Conservation (phyloP, 257 asterid genomes). For the Solanum rostratum region DNA sequence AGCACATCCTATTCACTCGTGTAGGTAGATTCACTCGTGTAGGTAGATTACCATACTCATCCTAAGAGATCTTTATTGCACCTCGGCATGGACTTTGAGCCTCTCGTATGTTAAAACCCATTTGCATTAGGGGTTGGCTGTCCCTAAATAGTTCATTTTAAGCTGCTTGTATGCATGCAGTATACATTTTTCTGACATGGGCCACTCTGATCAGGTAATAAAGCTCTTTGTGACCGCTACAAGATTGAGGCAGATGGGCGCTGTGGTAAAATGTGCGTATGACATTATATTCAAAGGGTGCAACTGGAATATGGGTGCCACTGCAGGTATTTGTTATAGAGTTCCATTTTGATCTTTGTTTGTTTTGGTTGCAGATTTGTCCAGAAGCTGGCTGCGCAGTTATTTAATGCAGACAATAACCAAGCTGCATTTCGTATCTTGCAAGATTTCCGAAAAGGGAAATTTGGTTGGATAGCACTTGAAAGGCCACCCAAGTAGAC, state of each 20-base stretch:
- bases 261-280: conserved; percentile 60
- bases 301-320: background rate
- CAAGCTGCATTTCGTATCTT: conserved; percentile 85
- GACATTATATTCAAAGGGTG: background rate
- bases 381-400: conserved; percentile 56
- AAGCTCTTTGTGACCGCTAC: conserved; percentile 60
- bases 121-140: background rate
- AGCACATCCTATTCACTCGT: background rate
- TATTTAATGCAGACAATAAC: conserved; percentile 76
- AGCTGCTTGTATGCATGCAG: background rate
- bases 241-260: conserved; percentile 55
- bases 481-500: conserved; percentile 71
- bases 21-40: background rate
- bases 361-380: conserved; percentile 48
- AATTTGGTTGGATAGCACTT: conserved; percentile 67
- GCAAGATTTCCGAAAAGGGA: conserved; percentile 88
- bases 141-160: background rate
- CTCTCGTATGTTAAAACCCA: background rate
- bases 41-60: background rate
- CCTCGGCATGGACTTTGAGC: background rate
- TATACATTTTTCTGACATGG: background rate
- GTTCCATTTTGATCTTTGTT: background rate
- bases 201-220: conserved; percentile 29
- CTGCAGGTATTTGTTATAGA: background rate
- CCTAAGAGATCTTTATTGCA: background rate